Conservation (phyloP, 2,329 filamentous ascomycete species). For the Tolypocladium tropicale region DNA sequence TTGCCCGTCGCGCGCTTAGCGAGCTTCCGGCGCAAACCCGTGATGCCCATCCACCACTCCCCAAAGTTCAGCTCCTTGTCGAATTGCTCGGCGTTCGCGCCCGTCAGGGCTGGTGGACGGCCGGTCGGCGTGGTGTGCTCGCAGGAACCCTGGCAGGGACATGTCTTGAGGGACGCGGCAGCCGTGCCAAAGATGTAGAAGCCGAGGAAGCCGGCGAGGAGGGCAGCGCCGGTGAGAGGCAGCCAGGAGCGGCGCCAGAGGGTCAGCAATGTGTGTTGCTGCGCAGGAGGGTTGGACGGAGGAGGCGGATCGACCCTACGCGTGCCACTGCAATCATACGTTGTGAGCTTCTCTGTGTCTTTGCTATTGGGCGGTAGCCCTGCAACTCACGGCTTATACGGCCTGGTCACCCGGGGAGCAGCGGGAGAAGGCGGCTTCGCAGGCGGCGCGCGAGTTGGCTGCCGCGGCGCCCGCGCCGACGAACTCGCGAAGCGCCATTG, state of each 20-base stretch:
- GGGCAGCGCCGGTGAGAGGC: slow-evolving; percentile 34
- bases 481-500: slow-evolving; percentile 21
- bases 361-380: not conserved
- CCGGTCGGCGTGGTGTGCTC: slow-evolving; percentile 33
- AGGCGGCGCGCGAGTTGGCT: slow-evolving; percentile 4
- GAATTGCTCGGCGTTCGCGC: slow-evolving; percentile 42
- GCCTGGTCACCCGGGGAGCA: slow-evolving; percentile 13
- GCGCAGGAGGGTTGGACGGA: slow-evolving; percentile 11
- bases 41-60: slow-evolving; percentile 48
- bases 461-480: slow-evolving; percentile 12
- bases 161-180: slow-evolving; percentile 21
- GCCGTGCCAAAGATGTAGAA: slow-evolving; percentile 33
- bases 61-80: slow-evolving; percentile 47
- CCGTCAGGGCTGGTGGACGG: slow-evolving; percentile 34
- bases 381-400: slow-evolving; percentile 19
- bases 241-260: slow-evolving; percentile 29
- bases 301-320: slow-evolving; percentile 1
- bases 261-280: slow-evolving; percentile 22
- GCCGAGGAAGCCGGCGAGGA: slow-evolving; percentile 34
- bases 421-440: slow-evolving; percentile 1
- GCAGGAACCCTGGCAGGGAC: slow-evolving; percentile 13
- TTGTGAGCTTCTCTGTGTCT: not conserved
- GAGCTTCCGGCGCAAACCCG: slow-evolving; percentile 36
- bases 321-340: slow-evolving; percentile 1
- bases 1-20: slow-evolving; percentile 39